These are phyloP conservation scores for Davidsoniella neocaledoniae DNA, from an alignment of 2,329 filamentous ascomycete genomes.

Conservation along the genomic window DNA sequence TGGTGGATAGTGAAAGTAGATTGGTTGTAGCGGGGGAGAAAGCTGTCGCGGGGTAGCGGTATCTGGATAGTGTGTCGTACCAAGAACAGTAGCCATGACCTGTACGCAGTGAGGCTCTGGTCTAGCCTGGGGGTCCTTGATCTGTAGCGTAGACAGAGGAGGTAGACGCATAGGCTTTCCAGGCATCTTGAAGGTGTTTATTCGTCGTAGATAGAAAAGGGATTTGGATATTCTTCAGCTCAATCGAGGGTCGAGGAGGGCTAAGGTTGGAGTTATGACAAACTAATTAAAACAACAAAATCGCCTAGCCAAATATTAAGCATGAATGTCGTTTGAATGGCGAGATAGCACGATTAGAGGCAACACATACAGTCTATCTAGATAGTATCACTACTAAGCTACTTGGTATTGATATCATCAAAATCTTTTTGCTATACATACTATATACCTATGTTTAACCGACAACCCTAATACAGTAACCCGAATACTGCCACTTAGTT, in stretches of 20 bases:
- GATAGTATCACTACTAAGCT: no score
- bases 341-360: no score
- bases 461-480: no score
- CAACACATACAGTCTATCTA: no score
- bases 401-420: no score
- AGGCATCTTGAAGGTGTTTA: slow-evolving; percentile 23
- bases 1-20: not conserved
- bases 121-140: slow-evolving; percentile 34
- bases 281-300: not conserved
- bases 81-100: slow-evolving; percentile 41
- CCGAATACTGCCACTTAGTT: no score
- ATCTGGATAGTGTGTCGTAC: slow-evolving; percentile 19
- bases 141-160: slow-evolving; percentile 36
- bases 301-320: no score
- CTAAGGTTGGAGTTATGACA: not conserved
- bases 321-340: no score
- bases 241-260: not conserved
- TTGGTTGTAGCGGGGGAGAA: slow-evolving; percentile 12
- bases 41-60: slow-evolving; percentile 11
- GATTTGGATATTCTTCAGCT: not conserved
- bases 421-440: no score
- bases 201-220: not conserved
- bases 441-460: no score
- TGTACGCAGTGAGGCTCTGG: slow-evolving; percentile 35
- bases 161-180: slow-evolving; percentile 39